phyloP scores from a whole-genome alignment of 129 eudicot genomes.

The Smallanthus sonchifolius region DNA sequence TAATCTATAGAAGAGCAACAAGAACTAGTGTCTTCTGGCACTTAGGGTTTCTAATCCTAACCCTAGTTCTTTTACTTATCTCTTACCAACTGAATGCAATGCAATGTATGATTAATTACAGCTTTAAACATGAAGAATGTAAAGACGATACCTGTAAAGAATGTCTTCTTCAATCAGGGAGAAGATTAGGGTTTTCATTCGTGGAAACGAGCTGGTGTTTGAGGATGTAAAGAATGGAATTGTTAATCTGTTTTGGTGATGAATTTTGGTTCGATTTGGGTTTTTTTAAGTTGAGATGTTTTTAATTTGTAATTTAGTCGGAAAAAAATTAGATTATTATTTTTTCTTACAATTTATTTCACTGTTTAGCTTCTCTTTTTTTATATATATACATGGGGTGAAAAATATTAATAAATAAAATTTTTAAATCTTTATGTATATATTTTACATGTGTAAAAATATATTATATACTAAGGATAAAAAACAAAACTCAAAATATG shows the following conservation, averaged over 20 bases:
- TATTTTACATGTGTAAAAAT: too few species aligned
- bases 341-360: too few species aligned
- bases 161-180: constrained; percentile 16
- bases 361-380: too few species aligned
- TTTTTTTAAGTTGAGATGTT: background rate
- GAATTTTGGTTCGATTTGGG: constrained; percentile 7
- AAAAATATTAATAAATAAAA: too few species aligned
- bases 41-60: constrained; percentile 3
- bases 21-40: background rate
- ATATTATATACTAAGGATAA: too few species aligned
- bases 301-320: too few species aligned
- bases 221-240: background rate
- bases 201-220: constrained; percentile 8
- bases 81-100: background rate
- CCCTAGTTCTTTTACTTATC: background rate
- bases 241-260: background rate
- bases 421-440: too few species aligned
- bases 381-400: too few species aligned
- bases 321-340: too few species aligned
- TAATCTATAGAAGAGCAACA: background rate
- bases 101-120: background rate
- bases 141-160: constrained; percentile 26
- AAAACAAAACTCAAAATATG: too few species aligned
- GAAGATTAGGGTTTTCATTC: constrained; percentile 36
- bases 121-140: background rate